phyloP scores from a whole-genome alignment of 169 alveolate species.

The Cryptosporidium meleagridis region DNA sequence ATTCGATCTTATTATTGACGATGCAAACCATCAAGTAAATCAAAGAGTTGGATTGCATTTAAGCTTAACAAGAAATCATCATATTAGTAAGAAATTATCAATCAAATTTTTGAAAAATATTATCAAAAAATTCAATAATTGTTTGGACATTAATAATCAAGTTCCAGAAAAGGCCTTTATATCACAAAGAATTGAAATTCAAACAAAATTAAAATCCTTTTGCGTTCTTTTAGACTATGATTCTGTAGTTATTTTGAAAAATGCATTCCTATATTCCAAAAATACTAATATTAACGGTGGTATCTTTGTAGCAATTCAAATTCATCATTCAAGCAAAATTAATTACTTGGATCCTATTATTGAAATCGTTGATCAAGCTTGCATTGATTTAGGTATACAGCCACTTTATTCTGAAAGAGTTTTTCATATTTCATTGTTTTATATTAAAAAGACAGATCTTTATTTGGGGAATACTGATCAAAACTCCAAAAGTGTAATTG shows the following conservation, averaged over 20 bases:
- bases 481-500: background rate
- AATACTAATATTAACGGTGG: conserved; percentile 13
- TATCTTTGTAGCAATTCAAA: background rate
- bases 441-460: conserved; percentile 9
- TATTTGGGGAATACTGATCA: background rate
- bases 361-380: background rate
- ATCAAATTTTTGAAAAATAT: background rate
- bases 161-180: background rate
- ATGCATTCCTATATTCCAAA: background rate
- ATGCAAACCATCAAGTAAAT: background rate
- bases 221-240: background rate
- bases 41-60: conserved; percentile 23
- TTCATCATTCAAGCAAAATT: background rate
- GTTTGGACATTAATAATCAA: background rate
- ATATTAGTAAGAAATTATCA: conserved; percentile 1
- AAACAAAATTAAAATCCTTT: conserved; percentile 3
- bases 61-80: conserved; percentile 25
- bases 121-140: background rate
- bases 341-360: conserved; percentile 22
- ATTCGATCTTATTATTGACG: background rate
- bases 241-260: conserved; percentile 8
- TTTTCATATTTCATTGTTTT: conserved; percentile 13
- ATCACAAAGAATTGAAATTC: background rate
- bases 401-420: background rate
- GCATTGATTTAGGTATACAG: conserved; percentile 6